These are phyloP conservation scores for Sanghuangporus baumii DNA, from an alignment of 1,284 basidiomycete species.

Conservation along the genomic window DNA sequence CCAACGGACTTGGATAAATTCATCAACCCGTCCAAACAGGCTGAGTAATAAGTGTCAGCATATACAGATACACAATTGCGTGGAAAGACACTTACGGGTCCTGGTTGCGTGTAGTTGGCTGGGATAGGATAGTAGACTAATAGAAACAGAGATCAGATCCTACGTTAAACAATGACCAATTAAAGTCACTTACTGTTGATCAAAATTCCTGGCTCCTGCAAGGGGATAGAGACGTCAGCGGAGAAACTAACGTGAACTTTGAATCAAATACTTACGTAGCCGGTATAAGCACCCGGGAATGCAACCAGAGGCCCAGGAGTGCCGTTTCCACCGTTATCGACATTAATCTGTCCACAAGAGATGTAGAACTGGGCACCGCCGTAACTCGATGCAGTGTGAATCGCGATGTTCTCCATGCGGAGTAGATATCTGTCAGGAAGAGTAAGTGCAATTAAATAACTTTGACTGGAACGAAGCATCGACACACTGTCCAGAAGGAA, in stretches of 20 bases:
- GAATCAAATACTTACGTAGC: constrained; percentile 16
- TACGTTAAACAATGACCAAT: background rate
- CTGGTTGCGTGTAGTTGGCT: constrained; percentile 17
- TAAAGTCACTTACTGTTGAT: constrained; percentile 8
- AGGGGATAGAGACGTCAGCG: background rate
- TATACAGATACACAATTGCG: background rate
- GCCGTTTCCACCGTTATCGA: constrained; percentile 32
- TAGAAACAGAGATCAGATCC: background rate
- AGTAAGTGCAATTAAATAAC: background rate
- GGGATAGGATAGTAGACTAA: constrained; percentile 18
- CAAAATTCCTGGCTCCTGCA: constrained; percentile 16
- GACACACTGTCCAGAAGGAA: constrained; percentile 27
- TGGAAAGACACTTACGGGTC: constrained; percentile 12
- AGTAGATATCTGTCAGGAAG: constrained; percentile 24
- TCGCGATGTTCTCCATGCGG: constrained; percentile 29
- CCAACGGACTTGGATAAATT: too few relatives aligned
- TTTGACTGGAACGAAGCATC: background rate
- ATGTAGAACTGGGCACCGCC: constrained; percentile 26
- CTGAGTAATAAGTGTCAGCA: background rate
- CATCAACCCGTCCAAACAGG: constrained; percentile 16
- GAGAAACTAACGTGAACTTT: background rate
- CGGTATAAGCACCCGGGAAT: constrained; percentile 34
- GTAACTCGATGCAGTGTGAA: constrained; percentile 18
- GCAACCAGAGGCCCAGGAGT: constrained; percentile 30
- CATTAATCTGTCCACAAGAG: constrained; percentile 30